These are phyloP conservation scores for Melastoma candidum DNA, from an alignment of 441 rosid genomes.

Conservation along the genomic window DNA sequence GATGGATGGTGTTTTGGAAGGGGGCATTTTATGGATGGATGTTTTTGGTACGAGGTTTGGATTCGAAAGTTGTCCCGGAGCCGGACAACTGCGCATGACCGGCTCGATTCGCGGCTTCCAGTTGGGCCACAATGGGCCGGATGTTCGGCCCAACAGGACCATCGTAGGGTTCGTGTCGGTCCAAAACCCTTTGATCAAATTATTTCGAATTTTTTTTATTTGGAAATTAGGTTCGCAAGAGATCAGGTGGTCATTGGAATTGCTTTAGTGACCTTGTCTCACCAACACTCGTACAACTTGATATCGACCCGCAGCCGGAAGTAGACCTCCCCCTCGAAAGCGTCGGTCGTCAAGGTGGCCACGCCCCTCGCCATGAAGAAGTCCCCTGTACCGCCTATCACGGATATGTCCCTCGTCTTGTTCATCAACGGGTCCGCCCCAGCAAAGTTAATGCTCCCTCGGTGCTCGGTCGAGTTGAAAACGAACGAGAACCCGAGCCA, in stretches of 20 bases:
- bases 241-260: neutral
- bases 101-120: too few relatives aligned
- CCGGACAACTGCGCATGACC: too few relatives aligned
- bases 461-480: conserved; percentile 50
- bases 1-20: too few relatives aligned
- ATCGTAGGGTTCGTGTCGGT: too few relatives aligned
- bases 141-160: too few relatives aligned
- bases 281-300: conserved; percentile 75
- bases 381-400: conserved; percentile 80
- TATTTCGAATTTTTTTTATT: too few relatives aligned
- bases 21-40: too few relatives aligned
- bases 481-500: conserved; percentile 73
- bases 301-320: conserved; percentile 66
- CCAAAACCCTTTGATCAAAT: too few relatives aligned
- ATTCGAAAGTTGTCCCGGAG: too few relatives aligned
- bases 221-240: conserved; percentile 9
- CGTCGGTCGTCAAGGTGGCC: conserved; percentile 71
- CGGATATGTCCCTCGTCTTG: conserved; percentile 69
- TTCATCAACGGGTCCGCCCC: conserved; percentile 84
- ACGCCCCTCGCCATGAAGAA: conserved; percentile 79
- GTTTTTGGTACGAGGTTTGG: too few relatives aligned
- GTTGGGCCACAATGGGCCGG: too few relatives aligned
- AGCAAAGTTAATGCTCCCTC: conserved; percentile 58
- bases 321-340: conserved; percentile 70
- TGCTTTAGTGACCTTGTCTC: neutral